Base-by-base conservation (phyloP, 2,329 filamentous ascomycete species). In the Onygenales sp. region DNA sequence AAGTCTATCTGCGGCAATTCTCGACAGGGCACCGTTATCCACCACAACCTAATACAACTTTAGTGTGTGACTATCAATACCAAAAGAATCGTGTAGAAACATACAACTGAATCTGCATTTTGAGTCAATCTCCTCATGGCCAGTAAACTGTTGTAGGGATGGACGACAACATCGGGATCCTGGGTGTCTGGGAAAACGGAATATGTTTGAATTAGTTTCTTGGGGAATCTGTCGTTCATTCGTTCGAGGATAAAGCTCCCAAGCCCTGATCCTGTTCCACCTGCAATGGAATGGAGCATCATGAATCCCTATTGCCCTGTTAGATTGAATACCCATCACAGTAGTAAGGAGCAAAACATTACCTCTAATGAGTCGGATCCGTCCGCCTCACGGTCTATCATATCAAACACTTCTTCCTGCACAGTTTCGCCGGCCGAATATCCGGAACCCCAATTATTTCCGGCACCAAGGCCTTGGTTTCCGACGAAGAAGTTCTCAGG, bases 171-270 rank as follows among this genome's bases (percentile, higher is more conserved):
- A 67, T 97, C 89, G 53, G 85, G 82, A 61, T 87, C 89, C 56
- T 89, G 89, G 0, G 88, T 95, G 69, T 97, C 93, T 2, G 93
- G 92, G 64, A 98, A 98, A 51, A 98, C 94, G 0, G 92, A 97
- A 72, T 98, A 98, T 43, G 93, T 97, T 74, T 98, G 93, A 54
- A 98, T 96, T 59, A 98, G 84, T 78, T 98, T 98, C 75, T 98
- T 98, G 38, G 94, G 93, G 63, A 97, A 98, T 49, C 91, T 82
- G 70, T 98, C 93, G 69, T 98, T 98, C 70, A 98, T 84, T 59
- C 90, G 81, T 72, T 98, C 94, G 14, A 98, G 82, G 57, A 98
- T 80, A 66, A 94, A 98, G 32, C 90, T 95, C 27, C 93, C 93
- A 45, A 98, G 74, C n/a, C 93, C 93, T 21, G 91, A 96, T 7